These are phyloP conservation scores for Symbiodinium pilosum DNA, from an alignment of 73 alveolate genomes.

Conservation along the genomic window DNA sequence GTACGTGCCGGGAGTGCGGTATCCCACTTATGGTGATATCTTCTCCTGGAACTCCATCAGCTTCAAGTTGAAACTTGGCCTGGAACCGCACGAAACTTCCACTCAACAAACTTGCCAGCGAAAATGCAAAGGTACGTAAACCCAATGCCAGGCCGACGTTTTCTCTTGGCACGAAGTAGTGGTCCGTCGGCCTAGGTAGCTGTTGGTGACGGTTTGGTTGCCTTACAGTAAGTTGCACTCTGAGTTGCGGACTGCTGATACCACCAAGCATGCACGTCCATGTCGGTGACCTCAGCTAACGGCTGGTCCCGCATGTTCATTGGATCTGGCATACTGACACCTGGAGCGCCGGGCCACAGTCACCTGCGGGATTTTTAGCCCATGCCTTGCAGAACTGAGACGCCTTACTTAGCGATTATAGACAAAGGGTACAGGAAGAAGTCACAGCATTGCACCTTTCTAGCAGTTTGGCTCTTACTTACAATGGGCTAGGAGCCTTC, in stretches of 20 bases:
- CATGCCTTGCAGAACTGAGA: slow-evolving; percentile 24
- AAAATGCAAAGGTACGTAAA: background rate
- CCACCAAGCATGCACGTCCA: slow-evolving; percentile 94
- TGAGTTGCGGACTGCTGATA: slow-evolving; percentile 46
- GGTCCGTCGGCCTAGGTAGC: slow-evolving; percentile 90
- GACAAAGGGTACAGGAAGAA: too few relatives aligned
- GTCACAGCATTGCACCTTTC: too few relatives aligned
- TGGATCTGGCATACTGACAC: background rate
- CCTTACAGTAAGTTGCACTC: too few relatives aligned
- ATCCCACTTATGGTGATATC: slow-evolving; percentile 82
- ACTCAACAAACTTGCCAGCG: background rate
- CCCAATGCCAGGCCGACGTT: background rate
- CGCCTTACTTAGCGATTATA: too few relatives aligned
- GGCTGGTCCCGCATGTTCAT: background rate
- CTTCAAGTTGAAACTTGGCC: slow-evolving; percentile 81
- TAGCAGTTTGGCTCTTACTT: too few relatives aligned
- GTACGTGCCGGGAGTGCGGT: slow-evolving; percentile 45
- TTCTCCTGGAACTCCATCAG: slow-evolving; percentile 81
- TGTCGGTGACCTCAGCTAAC: slow-evolving; percentile 47
- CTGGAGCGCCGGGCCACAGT: slow-evolving; percentile 18
- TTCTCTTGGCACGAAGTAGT: slow-evolving; percentile 84
- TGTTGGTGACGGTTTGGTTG: too few relatives aligned
- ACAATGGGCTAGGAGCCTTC: slow-evolving; percentile 14
- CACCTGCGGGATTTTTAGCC: slow-evolving; percentile 81
- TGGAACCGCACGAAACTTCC: background rate